A percentile compares a stretch with the other conserved stretches of the same genome.
phyloP scores from a whole-genome alignment of 1,139 yeast species.

The Yamadazyma friedrichii region DNA sequence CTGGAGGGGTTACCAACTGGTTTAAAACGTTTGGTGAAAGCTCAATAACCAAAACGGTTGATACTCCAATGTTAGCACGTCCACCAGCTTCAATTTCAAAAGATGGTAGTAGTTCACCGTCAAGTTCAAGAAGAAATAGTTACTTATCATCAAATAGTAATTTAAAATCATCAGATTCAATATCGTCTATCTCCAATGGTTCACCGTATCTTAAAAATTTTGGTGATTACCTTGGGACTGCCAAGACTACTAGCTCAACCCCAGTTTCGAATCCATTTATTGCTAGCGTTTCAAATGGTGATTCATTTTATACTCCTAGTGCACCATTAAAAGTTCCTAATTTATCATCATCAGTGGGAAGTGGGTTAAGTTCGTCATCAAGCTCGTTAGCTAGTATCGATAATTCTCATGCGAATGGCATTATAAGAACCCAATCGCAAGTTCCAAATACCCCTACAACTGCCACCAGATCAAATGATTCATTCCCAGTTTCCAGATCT shows the following conservation, averaged over 20 bases:
- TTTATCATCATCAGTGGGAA: neutral
- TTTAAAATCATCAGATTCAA: conserved; percentile 7
- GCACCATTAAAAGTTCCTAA: conserved; percentile 12
- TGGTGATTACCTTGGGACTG: conserved; percentile 41
- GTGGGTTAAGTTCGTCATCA: neutral
- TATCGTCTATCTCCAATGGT: conserved; percentile 8
- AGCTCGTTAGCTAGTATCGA: neutral
- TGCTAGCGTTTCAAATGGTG: conserved; percentile 2
- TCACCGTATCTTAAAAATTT: conserved; percentile 38
- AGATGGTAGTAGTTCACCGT: conserved; percentile 15
- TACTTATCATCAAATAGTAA: conserved; percentile 4
- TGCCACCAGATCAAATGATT: neutral
- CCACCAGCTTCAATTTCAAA: conserved; percentile 26
- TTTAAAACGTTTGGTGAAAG: conserved; percentile 30
- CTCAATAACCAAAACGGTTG: conserved; percentile 22
- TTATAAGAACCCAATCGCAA: neutral
- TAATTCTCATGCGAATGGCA: neutral
- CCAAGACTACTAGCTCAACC: conserved; percentile 22
- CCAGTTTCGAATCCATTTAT: conserved; percentile 19
- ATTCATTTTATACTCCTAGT: conserved; percentile 12
- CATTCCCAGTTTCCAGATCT: neutral
- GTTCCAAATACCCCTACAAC: neutral
- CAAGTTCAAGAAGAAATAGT: conserved; percentile 14
- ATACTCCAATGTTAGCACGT: conserved; percentile 15
- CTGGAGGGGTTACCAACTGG: conserved; percentile 47